These are phyloP conservation scores for Colletotrichum liriopes DNA, from an alignment of 2,329 filamentous ascomycete species.

Conservation along the genomic window DNA sequence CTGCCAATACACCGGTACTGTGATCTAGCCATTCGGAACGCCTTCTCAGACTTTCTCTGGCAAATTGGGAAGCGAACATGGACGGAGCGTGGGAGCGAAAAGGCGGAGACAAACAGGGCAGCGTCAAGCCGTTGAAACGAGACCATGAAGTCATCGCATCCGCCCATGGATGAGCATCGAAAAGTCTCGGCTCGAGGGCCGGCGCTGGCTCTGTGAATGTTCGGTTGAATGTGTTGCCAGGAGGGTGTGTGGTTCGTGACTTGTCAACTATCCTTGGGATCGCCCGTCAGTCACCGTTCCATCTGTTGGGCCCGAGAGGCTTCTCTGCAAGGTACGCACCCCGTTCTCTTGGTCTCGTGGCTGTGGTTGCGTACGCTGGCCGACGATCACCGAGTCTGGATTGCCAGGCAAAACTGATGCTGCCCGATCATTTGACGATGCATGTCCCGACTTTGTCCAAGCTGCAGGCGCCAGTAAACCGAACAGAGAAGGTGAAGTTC, in stretches of 20 bases:
- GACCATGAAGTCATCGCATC: slow-evolving; percentile 39
- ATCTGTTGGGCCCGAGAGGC: slow-evolving; percentile 6
- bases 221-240: not conserved
- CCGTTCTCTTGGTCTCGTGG: slow-evolving; percentile 31
- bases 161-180: slow-evolving; percentile 25
- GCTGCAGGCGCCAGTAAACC: slow-evolving; percentile 7
- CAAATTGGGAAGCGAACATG: not conserved
- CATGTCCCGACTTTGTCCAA: not conserved
- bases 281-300: slow-evolving; percentile 10
- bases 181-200: slow-evolving; percentile 22
- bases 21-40: slow-evolving; percentile 16
- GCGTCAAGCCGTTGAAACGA: slow-evolving; percentile 35
- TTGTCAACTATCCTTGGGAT: slow-evolving; percentile 25
- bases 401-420: slow-evolving; percentile 17
- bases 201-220: not conserved
- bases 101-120: slow-evolving; percentile 31
- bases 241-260: slow-evolving; percentile 11
- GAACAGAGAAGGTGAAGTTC: slow-evolving; percentile 18
- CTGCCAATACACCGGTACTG: slow-evolving; percentile 23
- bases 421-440: slow-evolving; percentile 41
- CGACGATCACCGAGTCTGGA: slow-evolving; percentile 34
- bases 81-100: not conserved
- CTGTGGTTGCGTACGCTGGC: slow-evolving; percentile 28
- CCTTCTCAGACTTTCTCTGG: slow-evolving; percentile 13
- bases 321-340: slow-evolving; percentile 41